A percentile compares a stretch with the other conserved stretches of the same genome.
Evolutionary conservation across 2,329 filamentous ascomycete species (phyloP).

Genomic region (Epichloe amarillans): DNA sequence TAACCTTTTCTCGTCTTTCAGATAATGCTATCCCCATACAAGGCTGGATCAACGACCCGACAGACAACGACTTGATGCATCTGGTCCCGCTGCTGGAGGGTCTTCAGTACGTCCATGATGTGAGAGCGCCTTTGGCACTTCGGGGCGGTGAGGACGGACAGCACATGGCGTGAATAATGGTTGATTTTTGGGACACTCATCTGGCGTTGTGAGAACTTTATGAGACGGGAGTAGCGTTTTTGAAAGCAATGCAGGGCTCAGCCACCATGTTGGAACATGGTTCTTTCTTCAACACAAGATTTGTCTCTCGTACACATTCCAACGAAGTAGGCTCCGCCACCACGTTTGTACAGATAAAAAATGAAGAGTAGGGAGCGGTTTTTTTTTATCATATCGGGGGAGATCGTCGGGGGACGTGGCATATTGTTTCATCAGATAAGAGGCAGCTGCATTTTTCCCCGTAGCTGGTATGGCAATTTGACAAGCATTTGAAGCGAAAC

Average conservation of each 20-base stretch:
- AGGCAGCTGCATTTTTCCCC: not conserved
- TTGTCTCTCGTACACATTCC: not conserved
- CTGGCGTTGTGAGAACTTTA: constrained; percentile 3
- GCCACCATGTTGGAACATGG: not conserved
- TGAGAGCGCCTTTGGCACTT: constrained; percentile 77
- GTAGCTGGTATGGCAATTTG: not conserved
- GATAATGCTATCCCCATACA: constrained; percentile 99
- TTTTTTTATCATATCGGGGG: not conserved
- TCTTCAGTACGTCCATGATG: constrained; percentile 91
- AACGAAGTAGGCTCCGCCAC: not conserved
- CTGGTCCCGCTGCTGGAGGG: constrained; percentile 86
- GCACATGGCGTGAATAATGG: constrained; percentile 29
- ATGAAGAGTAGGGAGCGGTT: not conserved
- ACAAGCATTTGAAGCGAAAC: not conserved
- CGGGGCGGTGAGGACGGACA: constrained; percentile 71
- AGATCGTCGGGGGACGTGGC: not conserved
- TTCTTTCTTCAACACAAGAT: not conserved
- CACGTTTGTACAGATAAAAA: not conserved
- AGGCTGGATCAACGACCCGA: constrained; percentile 98
- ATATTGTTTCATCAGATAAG: not conserved
- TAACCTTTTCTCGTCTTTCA: constrained; percentile 23
- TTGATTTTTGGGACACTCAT: not conserved
- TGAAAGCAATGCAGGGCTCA: not conserved
- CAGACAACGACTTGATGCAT: constrained; percentile 88
- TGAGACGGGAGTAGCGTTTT: not conserved